These are phyloP conservation scores for Tephrocybe sp. DNA, from an alignment of 768 basidiomycete species.

Conservation along the genomic window DNA sequence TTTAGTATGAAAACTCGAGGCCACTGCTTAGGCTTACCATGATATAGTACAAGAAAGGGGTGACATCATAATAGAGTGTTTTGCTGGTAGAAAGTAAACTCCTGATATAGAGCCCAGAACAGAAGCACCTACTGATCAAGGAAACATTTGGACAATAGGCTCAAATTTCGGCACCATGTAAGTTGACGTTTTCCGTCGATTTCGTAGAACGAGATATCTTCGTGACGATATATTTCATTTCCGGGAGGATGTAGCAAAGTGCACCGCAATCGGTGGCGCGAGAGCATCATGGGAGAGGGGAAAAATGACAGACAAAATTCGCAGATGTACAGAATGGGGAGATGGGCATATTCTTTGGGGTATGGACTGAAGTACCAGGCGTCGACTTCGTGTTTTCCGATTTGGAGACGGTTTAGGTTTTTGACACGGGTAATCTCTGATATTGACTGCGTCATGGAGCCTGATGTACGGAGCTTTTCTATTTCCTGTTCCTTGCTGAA, in stretches of 20 bases:
- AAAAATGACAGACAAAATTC: conserved; percentile 97
- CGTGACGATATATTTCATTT: conserved; percentile 98
- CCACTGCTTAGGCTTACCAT: conserved; percentile 57
- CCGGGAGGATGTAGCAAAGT: conserved; percentile 92
- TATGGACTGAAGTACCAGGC: conserved; percentile 99
- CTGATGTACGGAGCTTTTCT: conserved; percentile 95
- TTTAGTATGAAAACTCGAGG: neutral
- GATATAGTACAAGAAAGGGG: conserved; percentile 99
- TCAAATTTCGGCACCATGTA: conserved; percentile 96
- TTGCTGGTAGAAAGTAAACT: conserved; percentile 55
- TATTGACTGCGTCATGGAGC: conserved; percentile 98
- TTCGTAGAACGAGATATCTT: conserved; percentile 97
- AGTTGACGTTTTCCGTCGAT: conserved; percentile 96
- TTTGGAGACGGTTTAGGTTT: conserved; percentile 95
- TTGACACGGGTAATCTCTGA: conserved; percentile 98
- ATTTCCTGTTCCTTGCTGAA: conserved; percentile 99
- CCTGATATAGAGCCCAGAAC: conserved; percentile 9
- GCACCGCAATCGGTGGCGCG: conserved; percentile 89
- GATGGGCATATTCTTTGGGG: conserved; percentile 96
- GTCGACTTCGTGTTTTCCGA: conserved; percentile 95
- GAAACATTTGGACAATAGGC: conserved; percentile 95
- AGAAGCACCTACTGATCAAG: conserved; percentile 82
- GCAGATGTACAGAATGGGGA: conserved; percentile 95
- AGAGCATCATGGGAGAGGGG: conserved; percentile 86
- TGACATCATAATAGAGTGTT: conserved; percentile 99